phyloP scores from a whole-genome alignment of 2,329 filamentous ascomycete species.

The Microthyrium microscopicum region DNA sequence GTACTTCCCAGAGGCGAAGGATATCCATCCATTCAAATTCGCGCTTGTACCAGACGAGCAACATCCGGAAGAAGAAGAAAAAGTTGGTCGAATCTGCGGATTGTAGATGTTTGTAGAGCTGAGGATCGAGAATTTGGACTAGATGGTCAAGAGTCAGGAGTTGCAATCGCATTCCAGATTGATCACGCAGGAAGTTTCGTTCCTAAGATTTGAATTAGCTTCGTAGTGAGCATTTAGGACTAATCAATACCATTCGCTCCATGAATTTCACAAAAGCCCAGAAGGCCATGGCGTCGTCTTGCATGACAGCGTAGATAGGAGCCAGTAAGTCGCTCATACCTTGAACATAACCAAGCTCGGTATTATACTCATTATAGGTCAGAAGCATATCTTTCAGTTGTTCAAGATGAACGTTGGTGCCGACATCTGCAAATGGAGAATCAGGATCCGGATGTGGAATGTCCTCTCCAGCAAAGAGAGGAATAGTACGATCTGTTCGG shows the following conservation, averaged over 20 bases:
- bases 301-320: slow-evolving; percentile 90
- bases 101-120: slow-evolving; percentile 79
- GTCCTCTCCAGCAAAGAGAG: slow-evolving; percentile 92
- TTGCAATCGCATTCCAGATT: slow-evolving; percentile 89
- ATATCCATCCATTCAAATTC: slow-evolving; percentile 87
- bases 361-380: slow-evolving; percentile 97
- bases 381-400: slow-evolving; percentile 99
- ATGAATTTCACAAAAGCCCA: slow-evolving; percentile 96
- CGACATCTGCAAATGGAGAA: slow-evolving; percentile 80
- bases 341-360: slow-evolving; percentile 88
- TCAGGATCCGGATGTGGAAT: slow-evolving; percentile 92
- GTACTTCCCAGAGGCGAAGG: slow-evolving; percentile 71
- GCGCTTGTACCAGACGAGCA: slow-evolving; percentile 96
- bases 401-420: slow-evolving; percentile 93
- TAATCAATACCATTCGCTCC: slow-evolving; percentile 58
- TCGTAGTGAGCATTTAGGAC: background rate
- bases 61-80: slow-evolving; percentile 99
- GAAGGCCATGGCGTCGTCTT: slow-evolving; percentile 92
- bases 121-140: slow-evolving; percentile 90
- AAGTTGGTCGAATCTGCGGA: slow-evolving; percentile 93
- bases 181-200: slow-evolving; percentile 86
- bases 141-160: slow-evolving; percentile 83
- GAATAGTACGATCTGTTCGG: slow-evolving; percentile 82
- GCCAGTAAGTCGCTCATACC: slow-evolving; percentile 96
- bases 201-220: slow-evolving; percentile 32